A percentile compares a stretch with the other conserved stretches of the same genome.
Conservation (phyloP, 179 eudicot species). For the Gypsophila paniculata region DNA sequence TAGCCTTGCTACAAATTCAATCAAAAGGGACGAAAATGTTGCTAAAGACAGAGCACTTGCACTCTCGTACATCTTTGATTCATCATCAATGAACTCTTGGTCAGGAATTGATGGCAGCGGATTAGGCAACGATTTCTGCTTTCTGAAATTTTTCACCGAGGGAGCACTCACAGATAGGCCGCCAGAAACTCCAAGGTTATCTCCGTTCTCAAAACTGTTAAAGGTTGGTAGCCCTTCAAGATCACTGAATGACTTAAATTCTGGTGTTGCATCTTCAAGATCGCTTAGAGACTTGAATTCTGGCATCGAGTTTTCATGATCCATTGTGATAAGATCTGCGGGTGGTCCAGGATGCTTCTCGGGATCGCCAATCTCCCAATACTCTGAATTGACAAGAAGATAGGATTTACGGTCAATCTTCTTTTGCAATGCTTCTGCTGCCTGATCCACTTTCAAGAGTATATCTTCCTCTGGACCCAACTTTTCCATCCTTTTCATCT, state of each 20-base stretch:
- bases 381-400: conserved; percentile 64
- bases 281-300: conserved; percentile 38
- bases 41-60: conserved; percentile 83
- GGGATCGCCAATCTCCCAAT: conserved; percentile 58
- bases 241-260: conserved; percentile 49
- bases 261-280: conserved; percentile 27
- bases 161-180: conserved; percentile 14
- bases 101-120: conserved; percentile 24
- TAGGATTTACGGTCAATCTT: conserved; percentile 72
- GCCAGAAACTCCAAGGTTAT: not conserved
- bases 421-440: conserved; percentile 70
- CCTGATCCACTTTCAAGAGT: conserved; percentile 57
- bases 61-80: conserved; percentile 65
- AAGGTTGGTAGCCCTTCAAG: conserved; percentile 26
- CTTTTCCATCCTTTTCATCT: conserved; percentile 75
- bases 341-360: conserved; percentile 27
- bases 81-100: conserved; percentile 36
- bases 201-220: conserved; percentile 21
- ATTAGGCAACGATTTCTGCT: conserved; percentile 35
- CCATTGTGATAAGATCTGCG: conserved; percentile 30
- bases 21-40: conserved; percentile 68
- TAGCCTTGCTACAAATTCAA: conserved; percentile 90
- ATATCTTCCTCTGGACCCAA: conserved; percentile 42
- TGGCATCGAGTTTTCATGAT: conserved; percentile 29
- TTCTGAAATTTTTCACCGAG: conserved; percentile 19